Base-by-base conservation (phyloP, 2,329 filamentous ascomycete genomes). In the Parastagonospora nodorum region DNA sequence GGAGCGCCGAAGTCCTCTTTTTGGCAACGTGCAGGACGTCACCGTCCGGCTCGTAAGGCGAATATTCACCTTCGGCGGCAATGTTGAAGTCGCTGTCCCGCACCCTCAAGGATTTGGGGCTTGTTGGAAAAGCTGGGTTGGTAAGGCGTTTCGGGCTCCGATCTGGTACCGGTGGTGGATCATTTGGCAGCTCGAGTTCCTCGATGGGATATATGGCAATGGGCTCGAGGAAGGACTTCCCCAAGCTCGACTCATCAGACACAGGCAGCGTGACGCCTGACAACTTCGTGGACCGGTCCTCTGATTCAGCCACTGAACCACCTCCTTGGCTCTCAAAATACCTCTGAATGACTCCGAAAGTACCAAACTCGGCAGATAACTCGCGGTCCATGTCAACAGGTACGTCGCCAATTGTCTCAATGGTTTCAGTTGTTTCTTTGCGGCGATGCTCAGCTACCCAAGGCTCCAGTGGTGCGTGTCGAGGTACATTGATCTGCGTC, bases 311-410 rank as follows among this genome's bases (percentile, higher is more conserved):
- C 5, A 55, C 57, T 31, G 51, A 49, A 30, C 50, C 56, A 6
- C 58, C 53, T 10, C 47, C 53, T 37, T 67, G 66, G 41, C 58
- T 64, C 28, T 68, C 60, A 39, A 66, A 68, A 35, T 70, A 69
- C 43, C 64, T 61, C 37, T 71, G 64, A 24, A 69, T 65, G 8
- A 68, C 60, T 16, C 64, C 51, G 44, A 66, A 65, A 4, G 63
- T 63, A n/a, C 62, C 63, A 32, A 61, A 50, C 14, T 65, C 63
- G 8, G 50, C 60, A 8, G 58, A 50, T 16, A 57, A 48, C 12
- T 61, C 56, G 16, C 64, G 63, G 24, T 69, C 62, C 15, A 61
- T 57, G 38, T 67, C 58, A 9, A 63, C 58, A 14, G 63, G 51
- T 19, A 58, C 39, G n/a, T 63, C 53, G 29, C 55, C 52, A 42